A percentile compares a stretch with the other conserved stretches of the same genome.
phyloP scores from a whole-genome alignment of 768 basidiomycete species.

The Podaxis rugospora region DNA sequence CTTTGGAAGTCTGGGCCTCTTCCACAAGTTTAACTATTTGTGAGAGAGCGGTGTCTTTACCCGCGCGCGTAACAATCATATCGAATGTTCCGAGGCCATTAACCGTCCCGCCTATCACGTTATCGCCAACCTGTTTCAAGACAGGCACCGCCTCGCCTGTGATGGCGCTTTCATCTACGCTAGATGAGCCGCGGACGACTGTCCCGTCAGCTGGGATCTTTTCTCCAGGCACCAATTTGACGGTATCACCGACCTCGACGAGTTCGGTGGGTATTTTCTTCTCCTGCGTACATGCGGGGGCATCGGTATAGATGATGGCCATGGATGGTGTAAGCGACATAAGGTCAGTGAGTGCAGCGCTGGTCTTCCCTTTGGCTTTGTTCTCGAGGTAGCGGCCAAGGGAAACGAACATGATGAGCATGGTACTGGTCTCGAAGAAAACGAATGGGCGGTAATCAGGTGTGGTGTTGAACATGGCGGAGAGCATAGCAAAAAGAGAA shows the following conservation, averaged over 20 bases:
- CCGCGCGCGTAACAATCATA: constrained; percentile 92
- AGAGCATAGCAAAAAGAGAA: constrained; percentile 68
- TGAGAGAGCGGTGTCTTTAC: constrained; percentile 91
- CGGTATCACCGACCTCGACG: constrained; percentile 87
- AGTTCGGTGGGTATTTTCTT: constrained; percentile 93
- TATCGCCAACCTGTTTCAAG: constrained; percentile 77
- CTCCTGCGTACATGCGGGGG: constrained; percentile 73
- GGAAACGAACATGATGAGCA: constrained; percentile 97
- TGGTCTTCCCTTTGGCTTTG: constrained; percentile 94
- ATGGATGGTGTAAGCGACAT: constrained; percentile 95
- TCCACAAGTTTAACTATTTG: constrained; percentile 98
- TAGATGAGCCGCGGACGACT: constrained; percentile 80
- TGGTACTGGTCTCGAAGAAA: constrained; percentile 98
- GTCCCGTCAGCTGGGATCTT: constrained; percentile 95
- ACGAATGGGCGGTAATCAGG: constrained; percentile 75
- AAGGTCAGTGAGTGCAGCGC: constrained; percentile 92
- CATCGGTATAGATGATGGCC: constrained; percentile 92
- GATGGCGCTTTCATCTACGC: constrained; percentile 92
- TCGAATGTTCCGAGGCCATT: constrained; percentile 98
- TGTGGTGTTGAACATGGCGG: constrained; percentile 58
- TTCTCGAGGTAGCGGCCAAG: constrained; percentile 96
- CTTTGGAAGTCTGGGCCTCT: constrained; percentile 96
- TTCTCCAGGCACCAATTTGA: constrained; percentile 95
- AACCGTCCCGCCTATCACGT: constrained; percentile 94
- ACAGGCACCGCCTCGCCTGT: constrained; percentile 93